Evolutionary conservation across 2,329 filamentous ascomycete species (phyloP), one percentile per base, ranked within the genome.

Genomic region (Colletotrichum camelliae): DNA sequence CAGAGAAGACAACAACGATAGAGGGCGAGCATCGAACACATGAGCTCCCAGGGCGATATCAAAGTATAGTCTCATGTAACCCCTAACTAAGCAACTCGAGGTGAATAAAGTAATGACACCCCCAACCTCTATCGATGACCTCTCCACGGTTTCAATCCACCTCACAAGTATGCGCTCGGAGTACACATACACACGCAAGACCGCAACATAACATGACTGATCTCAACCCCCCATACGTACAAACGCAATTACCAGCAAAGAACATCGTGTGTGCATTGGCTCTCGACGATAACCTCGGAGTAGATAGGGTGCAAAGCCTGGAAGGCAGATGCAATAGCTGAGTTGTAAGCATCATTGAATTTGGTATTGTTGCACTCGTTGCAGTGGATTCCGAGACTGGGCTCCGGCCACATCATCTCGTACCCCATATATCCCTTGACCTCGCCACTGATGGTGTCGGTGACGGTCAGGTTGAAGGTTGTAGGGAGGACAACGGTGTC

Each of bases 381-480:
- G 64, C 76, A 77, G 39, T 77, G 75, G 8, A 69, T 52, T 8
- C 73, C 72, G 21, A 77, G 31, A 5, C 6, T 35, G 7, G 24
- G 37, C 21, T 68, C 65, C 5, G 67, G 66, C 64, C 61, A 77
- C 60, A 39, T 29, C 4, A 76, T 69, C 24, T 74, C 67, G 67
- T 76, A 77, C 16, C 76, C 71, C 29, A 77, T 71, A 27, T 70
- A 77, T 4, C 70, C 76, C 31, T 72, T 76, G 33, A 77, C 29
- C 13, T 66, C 39, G 3, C 74, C 64, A 2, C 70, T 74, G 10
- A n/a, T 57, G 18, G 69, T 39, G 27, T 77, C 76, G 18, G 65
- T 62, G 10, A 72, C 74, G 9, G 75, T 74, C 2, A 77, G 48
- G 4, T 70, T 77, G 39, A 77, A 74, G 3, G 70, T 68, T 31